Evolutionary conservation across 257 asterid species (phyloP), one percentile per base, ranked within the genome.

Genomic region (Ehretia macrophylla): DNA sequence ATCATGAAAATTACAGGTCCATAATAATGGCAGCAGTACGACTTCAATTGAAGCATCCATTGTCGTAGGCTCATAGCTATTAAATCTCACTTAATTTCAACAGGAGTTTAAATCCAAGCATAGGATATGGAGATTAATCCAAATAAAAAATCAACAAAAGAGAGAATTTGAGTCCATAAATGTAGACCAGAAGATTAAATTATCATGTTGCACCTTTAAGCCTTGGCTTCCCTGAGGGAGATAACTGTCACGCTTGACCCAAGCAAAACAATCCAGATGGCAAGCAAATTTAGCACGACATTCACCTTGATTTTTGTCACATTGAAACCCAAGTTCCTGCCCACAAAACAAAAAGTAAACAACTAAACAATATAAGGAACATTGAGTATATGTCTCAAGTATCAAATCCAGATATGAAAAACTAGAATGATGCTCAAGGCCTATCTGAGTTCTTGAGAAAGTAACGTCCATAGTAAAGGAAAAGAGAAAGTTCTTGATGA

Each of bases 221-320:
- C 99, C 97, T 0, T 93, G 99, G 71, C 99, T 93, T 58, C 99
- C 99, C 74, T 93, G 99, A 60, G 99, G 99, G 19, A 93, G 97
- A 84, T 88, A 93, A 80, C 99, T 93, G 72, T 93, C 99, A 80
- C 99, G 99, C 67, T 88, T 93, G 67, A 93, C 99, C 99, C 99
- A 93, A 14, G 97, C 94, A 76, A 84, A 93, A 80, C 99, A 93
- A 69, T 93, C 99, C 69, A 93, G 74, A 79, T 93, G 99, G 79
- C 99, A 93, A 58, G 97, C 89, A 83, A 84, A 93, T 78, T 89
- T 93, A 66, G 99, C 88, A 68, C 96, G 96, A 62, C 96, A 93
- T 83, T 93, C 99, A 40, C 99, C 99, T 82, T 88, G 96, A 77
- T 64, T 75, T 77, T 66, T 83, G 75, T 93, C 99, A 63, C 94